phyloP scores from a whole-genome alignment of 2,329 filamentous ascomycete genomes.

The Torrubiellomyces zombiae region DNA sequence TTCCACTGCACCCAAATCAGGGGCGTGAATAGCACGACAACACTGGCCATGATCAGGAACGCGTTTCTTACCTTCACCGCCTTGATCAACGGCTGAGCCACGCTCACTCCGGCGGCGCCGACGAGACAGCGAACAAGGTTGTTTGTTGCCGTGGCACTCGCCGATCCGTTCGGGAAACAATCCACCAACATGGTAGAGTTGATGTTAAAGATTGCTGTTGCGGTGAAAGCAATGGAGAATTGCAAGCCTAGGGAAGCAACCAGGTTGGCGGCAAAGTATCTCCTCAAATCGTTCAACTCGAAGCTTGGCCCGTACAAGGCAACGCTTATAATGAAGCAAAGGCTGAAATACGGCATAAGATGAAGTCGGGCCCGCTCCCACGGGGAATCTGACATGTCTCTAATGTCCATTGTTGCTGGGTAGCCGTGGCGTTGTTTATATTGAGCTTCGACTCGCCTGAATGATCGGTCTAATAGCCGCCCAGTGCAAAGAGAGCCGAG shows the following conservation, averaged over 20 bases:
- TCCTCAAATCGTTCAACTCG: no score
- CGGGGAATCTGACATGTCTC: slow-evolving; percentile 20
- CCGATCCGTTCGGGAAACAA: slow-evolving; percentile 13
- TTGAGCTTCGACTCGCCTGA: slow-evolving; percentile 10
- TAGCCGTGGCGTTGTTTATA: slow-evolving; percentile 9
- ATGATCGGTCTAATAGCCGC: slow-evolving; percentile 23
- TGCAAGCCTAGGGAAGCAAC: slow-evolving; percentile 6
- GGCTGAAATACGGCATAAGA: slow-evolving; percentile 21
- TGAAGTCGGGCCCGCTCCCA: slow-evolving; percentile 23
- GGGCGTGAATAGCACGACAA: no score
- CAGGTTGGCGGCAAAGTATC: slow-evolving; percentile 2
- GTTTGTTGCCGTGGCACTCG: slow-evolving; percentile 17
- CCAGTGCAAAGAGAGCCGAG: slow-evolving; percentile 22
- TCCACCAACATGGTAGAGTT: slow-evolving; percentile 18
- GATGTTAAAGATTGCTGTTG: slow-evolving; percentile 19
- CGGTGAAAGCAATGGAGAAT: slow-evolving; percentile 18
- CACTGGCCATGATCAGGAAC: slow-evolving; percentile 1
- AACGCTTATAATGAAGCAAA: slow-evolving; percentile 19
- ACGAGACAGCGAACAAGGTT: slow-evolving; percentile 15
- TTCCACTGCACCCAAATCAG: no score
- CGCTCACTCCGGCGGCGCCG: slow-evolving; percentile 12
- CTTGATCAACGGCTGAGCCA: background rate
- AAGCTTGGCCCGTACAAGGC: slow-evolving; percentile 18
- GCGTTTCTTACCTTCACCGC: slow-evolving; percentile 1
- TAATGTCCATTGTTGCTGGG: slow-evolving; percentile 2